Evolutionary conservation across 2,329 filamentous ascomycete species (phyloP).

Genomic region (Microdochium paspali): DNA sequence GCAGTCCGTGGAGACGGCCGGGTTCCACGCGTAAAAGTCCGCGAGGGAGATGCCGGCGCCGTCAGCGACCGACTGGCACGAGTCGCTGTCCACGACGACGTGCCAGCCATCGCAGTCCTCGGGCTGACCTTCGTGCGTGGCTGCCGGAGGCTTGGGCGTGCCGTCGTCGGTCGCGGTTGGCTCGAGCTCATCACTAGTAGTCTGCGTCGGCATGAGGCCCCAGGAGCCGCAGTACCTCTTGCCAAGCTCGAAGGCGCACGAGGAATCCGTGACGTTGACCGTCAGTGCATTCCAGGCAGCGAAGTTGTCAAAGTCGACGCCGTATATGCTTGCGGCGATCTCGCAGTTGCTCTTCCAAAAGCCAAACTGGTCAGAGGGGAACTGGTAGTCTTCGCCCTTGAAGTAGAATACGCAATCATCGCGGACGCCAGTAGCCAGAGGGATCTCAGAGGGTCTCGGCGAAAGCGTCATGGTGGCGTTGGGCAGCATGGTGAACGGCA

Average conservation of each 20-base stretch:
- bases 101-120: constrained; percentile 1
- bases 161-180: background rate
- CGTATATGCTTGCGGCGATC: constrained; percentile 5
- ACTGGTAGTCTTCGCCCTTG: constrained; percentile 6
- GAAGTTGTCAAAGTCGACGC: constrained; percentile 5
- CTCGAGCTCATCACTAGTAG: background rate
- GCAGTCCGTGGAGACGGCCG: constrained; percentile 8
- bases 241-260: constrained; percentile 2
- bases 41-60: constrained; percentile 3
- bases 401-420: constrained; percentile 5
- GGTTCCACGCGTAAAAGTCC: constrained; percentile 7
- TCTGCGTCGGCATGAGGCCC: background rate
- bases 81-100: background rate
- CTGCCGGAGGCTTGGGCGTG: background rate
- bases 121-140: background rate
- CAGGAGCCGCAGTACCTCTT: constrained; percentile 5
- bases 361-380: background rate
- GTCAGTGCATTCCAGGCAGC: constrained; percentile 9
- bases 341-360: constrained; percentile 7
- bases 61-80: constrained; percentile 1
- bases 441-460: constrained; percentile 2
- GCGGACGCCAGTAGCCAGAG: constrained; percentile 3
- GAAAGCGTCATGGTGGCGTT: constrained; percentile 5
- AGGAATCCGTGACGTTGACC: constrained; percentile 5
- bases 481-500: constrained; percentile 5